Percentiles rank a stretch among this genome's conserved stretches.
Evolutionary conservation across 2,329 filamentous ascomycete species (phyloP).

Genomic region (Ilyonectria robusta): DNA sequence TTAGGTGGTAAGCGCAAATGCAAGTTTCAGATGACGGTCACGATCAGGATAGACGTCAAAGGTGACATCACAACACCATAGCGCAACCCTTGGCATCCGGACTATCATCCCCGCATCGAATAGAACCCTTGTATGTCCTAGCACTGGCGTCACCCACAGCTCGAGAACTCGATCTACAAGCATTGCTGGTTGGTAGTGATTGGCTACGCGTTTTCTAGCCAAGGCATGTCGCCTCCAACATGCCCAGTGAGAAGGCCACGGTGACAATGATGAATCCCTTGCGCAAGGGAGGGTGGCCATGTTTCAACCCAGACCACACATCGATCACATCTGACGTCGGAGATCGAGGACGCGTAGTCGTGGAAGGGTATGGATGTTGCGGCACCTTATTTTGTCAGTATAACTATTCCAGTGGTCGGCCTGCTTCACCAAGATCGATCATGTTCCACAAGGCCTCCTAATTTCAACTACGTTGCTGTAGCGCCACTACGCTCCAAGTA

Average conservation of each 20-base stretch:
- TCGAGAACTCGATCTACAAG: background rate
- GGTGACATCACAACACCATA: constrained; percentile 45
- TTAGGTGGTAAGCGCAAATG: background rate
- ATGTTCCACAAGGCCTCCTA: background rate
- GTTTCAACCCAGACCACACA: constrained; percentile 2
- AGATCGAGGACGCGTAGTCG: background rate
- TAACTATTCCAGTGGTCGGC: background rate
- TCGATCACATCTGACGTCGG: constrained; percentile 1
- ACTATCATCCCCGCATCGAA: constrained; percentile 10
- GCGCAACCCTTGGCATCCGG: constrained; percentile 7
- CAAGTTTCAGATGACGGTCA: background rate
- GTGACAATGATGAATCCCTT: background rate
- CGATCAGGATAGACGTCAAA: constrained; percentile 33
- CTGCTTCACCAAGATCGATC: too few relatives aligned
- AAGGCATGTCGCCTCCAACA: background rate
- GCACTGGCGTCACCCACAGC: constrained; percentile 28
- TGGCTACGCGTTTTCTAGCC: background rate
- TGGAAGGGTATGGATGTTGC: background rate
- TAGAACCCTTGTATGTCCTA: constrained; percentile 30
- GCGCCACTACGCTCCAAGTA: background rate
- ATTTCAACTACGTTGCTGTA: background rate
- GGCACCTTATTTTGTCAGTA: background rate
- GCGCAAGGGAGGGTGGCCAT: background rate
- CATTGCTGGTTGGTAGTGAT: background rate
- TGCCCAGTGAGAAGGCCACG: background rate